These are phyloP conservation scores for Diaporthe capsici DNA, from an alignment of 2,329 filamentous ascomycete genomes.

Conservation along the genomic window DNA sequence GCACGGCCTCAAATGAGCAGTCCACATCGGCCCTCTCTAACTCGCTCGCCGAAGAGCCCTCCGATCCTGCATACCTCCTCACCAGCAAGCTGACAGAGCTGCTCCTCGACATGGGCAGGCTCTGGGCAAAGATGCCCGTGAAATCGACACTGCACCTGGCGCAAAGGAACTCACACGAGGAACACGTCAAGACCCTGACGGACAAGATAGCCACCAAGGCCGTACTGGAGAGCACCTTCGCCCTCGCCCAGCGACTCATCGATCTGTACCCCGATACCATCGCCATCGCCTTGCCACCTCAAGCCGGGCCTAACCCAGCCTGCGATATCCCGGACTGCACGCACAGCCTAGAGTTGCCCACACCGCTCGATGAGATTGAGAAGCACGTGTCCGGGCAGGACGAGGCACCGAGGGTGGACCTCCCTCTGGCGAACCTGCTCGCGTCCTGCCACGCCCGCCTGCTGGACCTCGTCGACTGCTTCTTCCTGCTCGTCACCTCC, in stretches of 20 bases:
- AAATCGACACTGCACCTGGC: slow-evolving; percentile 47
- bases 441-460: slow-evolving; percentile 55
- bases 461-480: slow-evolving; percentile 53
- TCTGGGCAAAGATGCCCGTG: slow-evolving; percentile 44
- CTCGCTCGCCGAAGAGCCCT: slow-evolving; percentile 31
- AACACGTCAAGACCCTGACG: slow-evolving; percentile 45
- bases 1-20: background rate
- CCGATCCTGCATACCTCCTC: slow-evolving; percentile 30
- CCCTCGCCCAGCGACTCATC: slow-evolving; percentile 52
- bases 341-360: slow-evolving; percentile 47
- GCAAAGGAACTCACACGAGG: slow-evolving; percentile 43
- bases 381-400: slow-evolving; percentile 22
- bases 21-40: background rate
- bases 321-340: slow-evolving; percentile 54
- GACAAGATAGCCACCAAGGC: slow-evolving; percentile 46
- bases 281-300: slow-evolving; percentile 42
- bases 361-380: slow-evolving; percentile 42
- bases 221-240: slow-evolving; percentile 54
- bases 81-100: slow-evolving; percentile 45
- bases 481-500: slow-evolving; percentile 50
- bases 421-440: slow-evolving; percentile 54
- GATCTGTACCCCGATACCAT: slow-evolving; percentile 53
- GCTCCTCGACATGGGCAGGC: slow-evolving; percentile 47
- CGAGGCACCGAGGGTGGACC: slow-evolving; percentile 47
- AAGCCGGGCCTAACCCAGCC: slow-evolving; percentile 24